Base-by-base conservation (phyloP, 768 basidiomycete genomes). In the Termitomyces sp. region DNA sequence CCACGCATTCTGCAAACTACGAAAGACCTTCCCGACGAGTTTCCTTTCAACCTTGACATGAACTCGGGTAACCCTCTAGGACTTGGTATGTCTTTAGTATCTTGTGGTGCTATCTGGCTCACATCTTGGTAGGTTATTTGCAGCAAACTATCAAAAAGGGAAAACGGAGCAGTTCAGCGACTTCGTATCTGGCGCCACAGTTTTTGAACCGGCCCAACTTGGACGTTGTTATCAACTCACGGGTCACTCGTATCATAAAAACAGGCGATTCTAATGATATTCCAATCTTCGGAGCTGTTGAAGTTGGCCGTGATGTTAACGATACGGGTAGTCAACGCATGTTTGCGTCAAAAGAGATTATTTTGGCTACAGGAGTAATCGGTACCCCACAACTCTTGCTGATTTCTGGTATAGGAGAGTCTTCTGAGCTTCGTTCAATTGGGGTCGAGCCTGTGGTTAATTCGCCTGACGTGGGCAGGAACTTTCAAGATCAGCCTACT, bases 331-430 rank as follows among this genome's bases (percentile, higher is more conserved):
- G 23, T 7, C 9, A 38, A 16, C 38, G 35, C 36, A 15, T 50
- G 4, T 10, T 27, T 27, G 38, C 36, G 11, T 38, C 38, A n/a
- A 50, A 50, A 27, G 48, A 50, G 32, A 10, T 50, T 16, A 39
- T 50, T 10, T 25, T 49, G 15, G 36, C 47, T n/a, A 70, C 73
- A 10, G 74, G 75, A 2, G 57, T 68, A 7, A 61, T 75, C 33
- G 66, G 64, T 16, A 75, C 72, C 0, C 73, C 74, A 1, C 64
- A 61, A 16, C 64, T 75, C 16, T 29, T 32, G 15, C 44, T 46
- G 5, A 20, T 23, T 7, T 46, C 44, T 7, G 44, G 44, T 4
- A 31, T 75, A 33, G 73, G 74, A 16, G 60, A 68, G 25, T 22
- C 51, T 5, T 51, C 49, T 5, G 54, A 39, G 10, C 60, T 73